Conservation (phyloP, 2,329 filamentous ascomycete genomes). For the Phaeosphaeria sp. region DNA sequence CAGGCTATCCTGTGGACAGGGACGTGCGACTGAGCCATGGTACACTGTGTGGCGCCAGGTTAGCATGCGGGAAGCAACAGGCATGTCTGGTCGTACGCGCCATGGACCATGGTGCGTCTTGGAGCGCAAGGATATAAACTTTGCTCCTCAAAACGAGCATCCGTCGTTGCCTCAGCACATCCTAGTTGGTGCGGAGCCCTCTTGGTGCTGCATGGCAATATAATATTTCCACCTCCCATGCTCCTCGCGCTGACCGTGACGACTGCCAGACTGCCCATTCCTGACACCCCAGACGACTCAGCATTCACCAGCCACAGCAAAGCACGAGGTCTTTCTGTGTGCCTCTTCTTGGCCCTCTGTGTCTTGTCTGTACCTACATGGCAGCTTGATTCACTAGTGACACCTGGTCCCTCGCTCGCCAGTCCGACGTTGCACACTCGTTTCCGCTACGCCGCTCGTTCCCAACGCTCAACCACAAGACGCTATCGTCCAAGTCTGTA, state of each 20-base stretch:
- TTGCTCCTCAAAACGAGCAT: constrained; percentile 21
- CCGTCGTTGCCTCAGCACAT: constrained; percentile 35
- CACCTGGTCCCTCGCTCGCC: constrained; percentile 33
- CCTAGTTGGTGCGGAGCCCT: constrained; percentile 24
- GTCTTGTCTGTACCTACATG: constrained; percentile 11
- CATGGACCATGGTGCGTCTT: constrained; percentile 13
- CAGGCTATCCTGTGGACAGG: not conserved
- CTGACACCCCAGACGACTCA: constrained; percentile 15
- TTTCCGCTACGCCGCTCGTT: constrained; percentile 33
- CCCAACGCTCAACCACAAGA: constrained; percentile 23
- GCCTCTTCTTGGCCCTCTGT: constrained; percentile 13
- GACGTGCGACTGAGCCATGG: constrained; percentile 16
- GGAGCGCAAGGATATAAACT: constrained; percentile 20
- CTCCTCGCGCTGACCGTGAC: constrained; percentile 17
- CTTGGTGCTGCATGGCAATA: constrained; percentile 35
- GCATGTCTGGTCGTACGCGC: constrained; percentile 24
- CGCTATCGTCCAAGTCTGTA: constrained; percentile 22
- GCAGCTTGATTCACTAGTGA: constrained; percentile 37
- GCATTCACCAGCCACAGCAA: constrained; percentile 24
- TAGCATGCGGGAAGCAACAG: constrained; percentile 26
- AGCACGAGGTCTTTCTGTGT: constrained; percentile 29
- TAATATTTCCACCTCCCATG: constrained; percentile 31
- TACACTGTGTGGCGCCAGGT: constrained; percentile 23
- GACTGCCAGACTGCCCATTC: constrained; percentile 14
- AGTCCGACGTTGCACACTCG: constrained; percentile 39